These are phyloP conservation scores for Rhodamnia rubescens DNA, from an alignment of 345 rosid genomes.

Conservation along the genomic window DNA sequence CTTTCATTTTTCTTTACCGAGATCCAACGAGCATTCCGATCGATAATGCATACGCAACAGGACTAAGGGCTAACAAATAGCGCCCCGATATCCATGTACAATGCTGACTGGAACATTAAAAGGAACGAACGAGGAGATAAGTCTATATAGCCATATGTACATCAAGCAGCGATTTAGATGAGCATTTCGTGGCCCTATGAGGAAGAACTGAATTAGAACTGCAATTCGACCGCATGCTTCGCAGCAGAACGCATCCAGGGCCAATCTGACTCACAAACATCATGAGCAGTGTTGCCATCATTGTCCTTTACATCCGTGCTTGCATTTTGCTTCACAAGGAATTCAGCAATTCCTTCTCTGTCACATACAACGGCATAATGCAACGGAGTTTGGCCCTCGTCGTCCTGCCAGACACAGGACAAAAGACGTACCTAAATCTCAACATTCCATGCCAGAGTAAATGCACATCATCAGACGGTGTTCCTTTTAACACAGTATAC, in stretches of 20 bases:
- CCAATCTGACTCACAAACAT: slow-evolving; percentile 64
- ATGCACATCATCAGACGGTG: neutral
- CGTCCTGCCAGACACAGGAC: slow-evolving; percentile 41
- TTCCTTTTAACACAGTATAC: neutral
- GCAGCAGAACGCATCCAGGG: slow-evolving; percentile 32
- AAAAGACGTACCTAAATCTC: neutral
- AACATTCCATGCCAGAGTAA: neutral
- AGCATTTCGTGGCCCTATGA: neutral
- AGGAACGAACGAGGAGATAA: neutral
- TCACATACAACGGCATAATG: slow-evolving; percentile 91
- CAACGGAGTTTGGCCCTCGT: slow-evolving; percentile 88
- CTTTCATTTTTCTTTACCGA: neutral
- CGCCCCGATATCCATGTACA: neutral
- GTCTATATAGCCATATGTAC: slow-evolving; percentile 18
- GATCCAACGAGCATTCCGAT: neutral
- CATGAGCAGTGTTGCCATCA: slow-evolving; percentile 52
- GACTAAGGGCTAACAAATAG: neutral
- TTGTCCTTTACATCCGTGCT: slow-evolving; percentile 45
- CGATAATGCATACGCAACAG: neutral
- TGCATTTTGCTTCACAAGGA: slow-evolving; percentile 74
- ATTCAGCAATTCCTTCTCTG: slow-evolving; percentile 65
- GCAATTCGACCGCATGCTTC: neutral
- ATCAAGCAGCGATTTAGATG: neutral
- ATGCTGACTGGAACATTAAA: neutral
- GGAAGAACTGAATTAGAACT: neutral